phyloP scores from a whole-genome alignment of 306 rosid species.

The Medicago arabica region DNA sequence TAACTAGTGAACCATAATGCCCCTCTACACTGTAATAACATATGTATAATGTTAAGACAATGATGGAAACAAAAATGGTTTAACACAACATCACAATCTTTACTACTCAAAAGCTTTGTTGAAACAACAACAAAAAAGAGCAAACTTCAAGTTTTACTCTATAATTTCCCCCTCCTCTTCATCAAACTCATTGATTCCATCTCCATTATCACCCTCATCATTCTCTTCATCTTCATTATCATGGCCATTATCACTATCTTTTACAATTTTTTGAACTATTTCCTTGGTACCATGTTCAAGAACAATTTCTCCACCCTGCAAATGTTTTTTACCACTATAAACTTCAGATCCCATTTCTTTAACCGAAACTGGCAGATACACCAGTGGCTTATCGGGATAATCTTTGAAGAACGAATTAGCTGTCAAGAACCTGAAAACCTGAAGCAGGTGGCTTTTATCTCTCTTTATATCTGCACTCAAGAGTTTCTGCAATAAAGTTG shows the following conservation, averaged over 20 bases:
- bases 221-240: constrained; percentile 10
- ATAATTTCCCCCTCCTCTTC: constrained; percentile 88
- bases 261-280: constrained; percentile 32
- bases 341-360: constrained; percentile 50
- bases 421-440: constrained; percentile 85
- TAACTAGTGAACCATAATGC: constrained; percentile 4
- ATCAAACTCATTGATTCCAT: constrained; percentile 43
- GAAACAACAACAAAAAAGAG: constrained; percentile 1
- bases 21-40: constrained; percentile 8
- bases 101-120: constrained; percentile 29
- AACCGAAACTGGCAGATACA: constrained; percentile 57
- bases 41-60: not conserved
- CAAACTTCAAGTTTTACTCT: constrained; percentile 41
- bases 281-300: constrained; percentile 15
- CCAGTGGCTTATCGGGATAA: constrained; percentile 64
- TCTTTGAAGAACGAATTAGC: constrained; percentile 77
- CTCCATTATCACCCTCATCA: constrained; percentile 35
- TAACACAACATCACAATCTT: constrained; percentile 1
- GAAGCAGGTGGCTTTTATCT: constrained; percentile 69
- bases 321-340: constrained; percentile 34
- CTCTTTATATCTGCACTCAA: constrained; percentile 70
- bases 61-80: not conserved
- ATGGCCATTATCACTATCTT: constrained; percentile 5
- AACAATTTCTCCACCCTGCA: constrained; percentile 34
- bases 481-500: constrained; percentile 83